Percentiles rank a stretch among this genome's conserved stretches.
These are phyloP conservation scores for Amaranthus cruentus DNA, from an alignment of 148 eudicot genomes.

Conservation along the genomic window DNA sequence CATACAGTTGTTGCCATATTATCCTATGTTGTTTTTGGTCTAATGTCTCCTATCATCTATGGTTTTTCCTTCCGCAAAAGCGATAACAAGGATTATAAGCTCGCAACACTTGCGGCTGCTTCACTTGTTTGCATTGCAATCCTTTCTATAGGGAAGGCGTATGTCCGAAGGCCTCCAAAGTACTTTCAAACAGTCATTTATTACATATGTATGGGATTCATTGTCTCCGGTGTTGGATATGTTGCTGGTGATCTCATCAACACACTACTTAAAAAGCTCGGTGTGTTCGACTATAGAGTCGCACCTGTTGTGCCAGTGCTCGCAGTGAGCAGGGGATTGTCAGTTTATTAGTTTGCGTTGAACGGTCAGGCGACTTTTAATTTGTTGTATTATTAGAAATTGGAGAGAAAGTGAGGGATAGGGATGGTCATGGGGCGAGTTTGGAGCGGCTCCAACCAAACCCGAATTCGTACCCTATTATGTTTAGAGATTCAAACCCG, in stretches of 20 bases:
- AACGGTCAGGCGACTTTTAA: too few species aligned
- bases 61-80: constrained; percentile 60
- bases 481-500: too few species aligned
- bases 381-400: too few species aligned
- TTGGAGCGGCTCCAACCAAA: too few species aligned
- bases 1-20: constrained; percentile 36
- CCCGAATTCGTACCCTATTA: too few species aligned
- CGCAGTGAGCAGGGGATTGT: constrained; percentile 28
- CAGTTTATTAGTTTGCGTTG: constrained; percentile 24
- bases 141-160: constrained; percentile 64
- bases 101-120: constrained; percentile 49
- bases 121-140: constrained; percentile 50
- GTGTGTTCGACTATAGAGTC: constrained; percentile 38
- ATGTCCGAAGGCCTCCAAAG: constrained; percentile 46
- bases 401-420: too few species aligned
- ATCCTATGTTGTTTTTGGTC: constrained; percentile 41
- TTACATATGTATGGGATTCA: constrained; percentile 46
- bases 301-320: constrained; percentile 18
- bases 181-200: constrained; percentile 47
- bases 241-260: constrained; percentile 51
- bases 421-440: too few species aligned
- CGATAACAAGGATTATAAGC: constrained; percentile 51
- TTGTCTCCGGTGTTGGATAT: constrained; percentile 71
- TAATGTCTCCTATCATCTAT: constrained; percentile 48
- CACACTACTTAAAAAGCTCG: constrained; percentile 51